Base-by-base conservation (phyloP, 75 land plant genomes). In the Selaginella tamariscina region DNA sequence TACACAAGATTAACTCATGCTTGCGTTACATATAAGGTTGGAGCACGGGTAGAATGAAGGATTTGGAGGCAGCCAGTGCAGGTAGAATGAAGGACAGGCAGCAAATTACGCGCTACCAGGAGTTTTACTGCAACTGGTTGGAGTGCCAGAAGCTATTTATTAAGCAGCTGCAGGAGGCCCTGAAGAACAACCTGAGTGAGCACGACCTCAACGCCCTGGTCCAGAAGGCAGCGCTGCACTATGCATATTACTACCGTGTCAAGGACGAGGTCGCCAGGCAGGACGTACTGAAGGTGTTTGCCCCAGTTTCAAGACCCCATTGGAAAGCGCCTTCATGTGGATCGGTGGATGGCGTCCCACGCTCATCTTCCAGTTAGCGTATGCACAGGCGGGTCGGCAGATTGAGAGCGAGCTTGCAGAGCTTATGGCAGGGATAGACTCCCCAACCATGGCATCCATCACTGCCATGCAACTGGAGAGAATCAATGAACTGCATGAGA, bases 291-390 rank as follows among this genome's bases (percentile, higher is more conserved):
- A 67, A 69, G 44, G 63, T 72, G 30, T 68, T 82, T 64, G 65
- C 18, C 66, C 80, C 83, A 22, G 60, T 59, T 1, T 74, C 80
- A 80, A 75, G 77, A 1, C 70, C 70, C 24, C 26, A 77, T 11
- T 65, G 74, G 70, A 80, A 80, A 68, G 33, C 24, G 24, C 73
- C 82, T 23, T 83, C 24, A 66, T 33, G 68, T 66, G 68, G 68
- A 39, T 83, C 57, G 85, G 82, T 13, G 80, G 76, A 28, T 66
- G 82, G 70, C 80, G 82, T 60, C 85, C 85, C 1, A 24, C 72
- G 2, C 1, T 27, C 1, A 66, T 66, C 2, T 29, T 60, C 0
- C 72, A 31, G 32, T 31, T 70, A 11, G 72, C 62, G 20, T 63
- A 70, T 13, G 59, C 68, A 32, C 67, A 59, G 20, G 57, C 57